Percentiles rank a stretch among this genome's conserved stretches.
Evolutionary conservation across 441 rosid species (phyloP).

Genomic region (Jatropha multifida): DNA sequence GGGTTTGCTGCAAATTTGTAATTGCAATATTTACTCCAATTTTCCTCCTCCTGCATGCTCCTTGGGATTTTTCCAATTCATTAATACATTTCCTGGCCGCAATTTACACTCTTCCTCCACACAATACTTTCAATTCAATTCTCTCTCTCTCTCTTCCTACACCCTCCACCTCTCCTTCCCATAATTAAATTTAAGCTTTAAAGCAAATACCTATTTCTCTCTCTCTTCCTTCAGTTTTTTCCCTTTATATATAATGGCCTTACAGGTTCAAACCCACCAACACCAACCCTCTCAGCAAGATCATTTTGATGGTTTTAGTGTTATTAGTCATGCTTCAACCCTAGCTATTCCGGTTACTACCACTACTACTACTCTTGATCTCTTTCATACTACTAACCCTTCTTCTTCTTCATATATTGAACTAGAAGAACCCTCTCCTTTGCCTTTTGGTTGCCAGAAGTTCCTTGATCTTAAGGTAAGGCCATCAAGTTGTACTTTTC

Average conservation of each 20-base stretch:
- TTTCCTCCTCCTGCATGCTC: conserved; percentile 37
- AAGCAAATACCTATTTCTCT: conserved; percentile 47
- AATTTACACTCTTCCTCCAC: conserved; percentile 56
- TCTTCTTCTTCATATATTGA: conserved; percentile 13
- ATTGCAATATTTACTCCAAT: conserved; percentile 43
- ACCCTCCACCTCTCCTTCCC: conserved; percentile 50
- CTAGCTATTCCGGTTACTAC: conserved; percentile 5
- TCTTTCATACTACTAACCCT: background rate
- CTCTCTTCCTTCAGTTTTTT: conserved; percentile 38
- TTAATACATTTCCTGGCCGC: conserved; percentile 61
- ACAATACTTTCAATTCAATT: conserved; percentile 43
- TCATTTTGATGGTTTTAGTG: conserved; percentile 15
- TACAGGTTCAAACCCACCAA: conserved; percentile 36
- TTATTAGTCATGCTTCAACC: conserved; percentile 9
- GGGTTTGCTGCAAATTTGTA: conserved; percentile 28
- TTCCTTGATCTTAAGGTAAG: conserved; percentile 35
- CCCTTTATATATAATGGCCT: conserved; percentile 57
- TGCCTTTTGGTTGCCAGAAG: conserved; percentile 22
- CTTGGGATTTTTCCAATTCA: conserved; percentile 48
- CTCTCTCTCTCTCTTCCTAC: conserved; percentile 33
- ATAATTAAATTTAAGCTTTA: conserved; percentile 75
- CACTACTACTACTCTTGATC: conserved; percentile 3
- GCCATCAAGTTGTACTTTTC: background rate
- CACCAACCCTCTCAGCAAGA: conserved; percentile 26
- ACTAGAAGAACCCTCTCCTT: conserved; percentile 20